These are phyloP conservation scores for Calonectria fujianensis DNA, from an alignment of 2,329 filamentous ascomycete genomes.

Conservation along the genomic window DNA sequence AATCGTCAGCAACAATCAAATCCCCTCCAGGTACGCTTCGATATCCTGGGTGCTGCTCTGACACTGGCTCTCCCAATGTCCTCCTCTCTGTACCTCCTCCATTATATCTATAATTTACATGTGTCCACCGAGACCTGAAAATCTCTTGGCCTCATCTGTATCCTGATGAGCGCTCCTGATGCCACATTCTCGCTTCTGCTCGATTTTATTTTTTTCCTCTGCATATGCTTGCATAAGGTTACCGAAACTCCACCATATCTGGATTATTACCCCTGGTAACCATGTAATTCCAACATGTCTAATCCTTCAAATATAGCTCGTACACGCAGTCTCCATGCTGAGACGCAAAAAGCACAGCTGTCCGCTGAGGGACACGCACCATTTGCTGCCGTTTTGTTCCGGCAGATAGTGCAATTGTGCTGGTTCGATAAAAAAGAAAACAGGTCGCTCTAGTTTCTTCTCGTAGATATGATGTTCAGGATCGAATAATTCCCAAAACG, in stretches of 20 bases:
- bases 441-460: conserved; percentile 36
- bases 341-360: conserved; percentile 53
- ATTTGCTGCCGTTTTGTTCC: conserved; percentile 25
- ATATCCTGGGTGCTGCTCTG: conserved; percentile 34
- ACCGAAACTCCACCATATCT: conserved; percentile 47
- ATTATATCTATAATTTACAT: conserved; percentile 55
- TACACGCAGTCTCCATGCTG: conserved; percentile 56
- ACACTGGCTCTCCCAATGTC: conserved; percentile 37
- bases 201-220: conserved; percentile 43
- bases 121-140: conserved; percentile 44
- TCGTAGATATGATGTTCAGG: conserved; percentile 40
- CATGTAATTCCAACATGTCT: conserved; percentile 56
- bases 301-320: conserved; percentile 55
- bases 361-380: conserved; percentile 37
- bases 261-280: conserved; percentile 54
- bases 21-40: conserved; percentile 44
- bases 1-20: conserved; percentile 56
- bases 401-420: conserved; percentile 30
- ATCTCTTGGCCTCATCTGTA: conserved; percentile 40
- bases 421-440: conserved; percentile 38
- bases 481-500: conserved; percentile 40
- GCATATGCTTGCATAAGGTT: conserved; percentile 47
- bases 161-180: conserved; percentile 39
- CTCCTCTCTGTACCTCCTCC: conserved; percentile 41
- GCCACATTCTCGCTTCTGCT: conserved; percentile 41